Percentiles rank a stretch among this genome's conserved stretches.
These are phyloP conservation scores for Spinacia oleracea DNA, from an alignment of 179 eudicot species.

Conservation along the genomic window DNA sequence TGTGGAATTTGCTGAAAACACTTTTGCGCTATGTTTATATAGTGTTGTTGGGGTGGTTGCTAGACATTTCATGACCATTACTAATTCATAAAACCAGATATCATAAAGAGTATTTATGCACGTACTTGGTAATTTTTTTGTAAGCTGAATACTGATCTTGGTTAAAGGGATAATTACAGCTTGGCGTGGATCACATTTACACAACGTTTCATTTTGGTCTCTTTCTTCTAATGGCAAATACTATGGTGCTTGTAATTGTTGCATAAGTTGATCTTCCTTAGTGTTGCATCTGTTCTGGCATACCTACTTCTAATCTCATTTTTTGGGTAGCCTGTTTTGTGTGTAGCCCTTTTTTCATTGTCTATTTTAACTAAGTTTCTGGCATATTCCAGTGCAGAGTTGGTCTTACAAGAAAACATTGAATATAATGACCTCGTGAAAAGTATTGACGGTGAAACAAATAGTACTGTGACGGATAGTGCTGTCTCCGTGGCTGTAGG, in stretches of 20 bases:
- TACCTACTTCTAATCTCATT: background rate
- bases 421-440: conserved; percentile 82
- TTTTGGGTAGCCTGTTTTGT: background rate
- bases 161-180: background rate
- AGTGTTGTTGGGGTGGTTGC: background rate
- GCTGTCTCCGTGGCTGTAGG: conserved; percentile 24
- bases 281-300: background rate
- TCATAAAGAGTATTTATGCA: background rate
- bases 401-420: conserved; percentile 70
- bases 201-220: background rate
- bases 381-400: conserved; percentile 61
- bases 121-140: background rate
- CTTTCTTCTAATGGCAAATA: background rate
- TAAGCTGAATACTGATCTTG: background rate
- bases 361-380: conserved; percentile 3
- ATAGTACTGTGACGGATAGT: conserved; percentile 25
- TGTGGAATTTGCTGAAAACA: background rate
- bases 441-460: conserved; percentile 38
- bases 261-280: background rate
- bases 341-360: background rate
- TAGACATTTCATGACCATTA: background rate
- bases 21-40: background rate
- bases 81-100: background rate
- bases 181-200: background rate
- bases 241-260: background rate